A percentile compares a stretch with the other conserved stretches of the same genome.
Evolutionary conservation across 164 flowering plant species (phyloP).

Genomic region (Nelumbo lutea): DNA sequence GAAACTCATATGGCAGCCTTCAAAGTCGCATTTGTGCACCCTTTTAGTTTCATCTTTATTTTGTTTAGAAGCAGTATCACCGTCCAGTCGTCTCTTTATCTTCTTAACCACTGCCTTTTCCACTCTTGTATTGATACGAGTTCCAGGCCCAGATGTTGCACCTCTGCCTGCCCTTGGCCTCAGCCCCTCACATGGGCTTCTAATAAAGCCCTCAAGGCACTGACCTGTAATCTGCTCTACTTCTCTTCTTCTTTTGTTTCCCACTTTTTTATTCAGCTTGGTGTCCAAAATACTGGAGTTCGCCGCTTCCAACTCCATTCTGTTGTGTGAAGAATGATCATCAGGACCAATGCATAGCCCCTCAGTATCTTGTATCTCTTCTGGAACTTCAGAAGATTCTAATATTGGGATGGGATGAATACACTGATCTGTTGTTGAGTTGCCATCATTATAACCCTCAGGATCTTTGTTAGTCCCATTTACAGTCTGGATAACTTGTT

Average conservation of each 20-base stretch:
- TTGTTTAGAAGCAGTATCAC: conserved; percentile 11
- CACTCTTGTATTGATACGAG: not conserved
- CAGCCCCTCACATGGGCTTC: conserved; percentile 95
- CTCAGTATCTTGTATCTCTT: conserved; percentile 9
- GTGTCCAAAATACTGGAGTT: conserved; percentile 13
- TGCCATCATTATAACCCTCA: conserved; percentile 2
- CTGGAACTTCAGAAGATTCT: conserved; percentile 11
- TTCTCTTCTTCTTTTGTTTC: conserved; percentile 45
- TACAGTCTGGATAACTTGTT: conserved; percentile 8
- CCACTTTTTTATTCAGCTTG: conserved; percentile 10
- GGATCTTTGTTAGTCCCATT: conserved; percentile 5
- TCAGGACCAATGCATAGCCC: not conserved
- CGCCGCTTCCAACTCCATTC: conserved; percentile 10
- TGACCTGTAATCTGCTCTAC: conserved; percentile 10
- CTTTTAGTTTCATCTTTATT: conserved; percentile 27
- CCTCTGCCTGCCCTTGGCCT: conserved; percentile 53
- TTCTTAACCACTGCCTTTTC: conserved; percentile 23
- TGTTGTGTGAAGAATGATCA: conserved; percentile 16
- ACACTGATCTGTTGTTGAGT: conserved; percentile 2
- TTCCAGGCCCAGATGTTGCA: conserved; percentile 9
- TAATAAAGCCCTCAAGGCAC: conserved; percentile 36
- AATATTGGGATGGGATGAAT: conserved; percentile 3
- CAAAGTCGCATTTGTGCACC: conserved; percentile 53
- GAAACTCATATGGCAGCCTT: conserved; percentile 77
- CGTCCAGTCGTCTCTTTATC: conserved; percentile 14